phyloP scores from a whole-genome alignment of 192 early-diverging fungal genomes.

The Backusella tarrabulga region DNA sequence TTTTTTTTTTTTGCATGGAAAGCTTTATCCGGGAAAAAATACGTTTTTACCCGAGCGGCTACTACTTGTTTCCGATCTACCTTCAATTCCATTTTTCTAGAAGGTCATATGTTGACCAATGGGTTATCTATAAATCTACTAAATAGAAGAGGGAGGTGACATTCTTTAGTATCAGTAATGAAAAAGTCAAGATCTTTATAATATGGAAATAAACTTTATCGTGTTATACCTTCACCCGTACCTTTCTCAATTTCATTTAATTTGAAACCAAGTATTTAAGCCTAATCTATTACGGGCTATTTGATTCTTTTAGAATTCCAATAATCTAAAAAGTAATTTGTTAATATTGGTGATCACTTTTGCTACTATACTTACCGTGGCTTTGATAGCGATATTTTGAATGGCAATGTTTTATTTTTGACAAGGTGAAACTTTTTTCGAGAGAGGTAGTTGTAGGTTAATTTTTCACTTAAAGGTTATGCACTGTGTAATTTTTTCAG shows the following conservation, averaged over 20 bases:
- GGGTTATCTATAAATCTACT: background rate
- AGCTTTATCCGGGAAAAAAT: background rate
- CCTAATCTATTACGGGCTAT: background rate
- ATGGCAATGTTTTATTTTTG: too few relatives aligned
- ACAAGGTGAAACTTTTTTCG: too few relatives aligned
- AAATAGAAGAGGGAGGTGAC: background rate
- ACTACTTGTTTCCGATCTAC: background rate
- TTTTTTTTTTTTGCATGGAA: background rate
- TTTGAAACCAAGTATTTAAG: background rate
- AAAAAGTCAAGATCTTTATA: background rate
- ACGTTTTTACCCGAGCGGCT: background rate
- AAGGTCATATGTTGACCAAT: background rate
- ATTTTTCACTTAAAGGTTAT: too few relatives aligned
- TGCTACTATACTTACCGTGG: too few relatives aligned
- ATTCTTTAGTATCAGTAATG: background rate
- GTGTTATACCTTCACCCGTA: background rate
- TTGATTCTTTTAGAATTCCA: background rate
- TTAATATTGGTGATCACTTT: background rate
- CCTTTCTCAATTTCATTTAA: background rate
- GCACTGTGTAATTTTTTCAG: too few relatives aligned
- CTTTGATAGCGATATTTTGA: too few relatives aligned
- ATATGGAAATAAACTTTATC: background rate
- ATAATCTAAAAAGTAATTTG: background rate
- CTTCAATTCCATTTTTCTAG: background rate
- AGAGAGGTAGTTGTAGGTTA: too few relatives aligned